Conservation (phyloP, 176 grass and related monocot genomes). For the Lolium perenne region DNA sequence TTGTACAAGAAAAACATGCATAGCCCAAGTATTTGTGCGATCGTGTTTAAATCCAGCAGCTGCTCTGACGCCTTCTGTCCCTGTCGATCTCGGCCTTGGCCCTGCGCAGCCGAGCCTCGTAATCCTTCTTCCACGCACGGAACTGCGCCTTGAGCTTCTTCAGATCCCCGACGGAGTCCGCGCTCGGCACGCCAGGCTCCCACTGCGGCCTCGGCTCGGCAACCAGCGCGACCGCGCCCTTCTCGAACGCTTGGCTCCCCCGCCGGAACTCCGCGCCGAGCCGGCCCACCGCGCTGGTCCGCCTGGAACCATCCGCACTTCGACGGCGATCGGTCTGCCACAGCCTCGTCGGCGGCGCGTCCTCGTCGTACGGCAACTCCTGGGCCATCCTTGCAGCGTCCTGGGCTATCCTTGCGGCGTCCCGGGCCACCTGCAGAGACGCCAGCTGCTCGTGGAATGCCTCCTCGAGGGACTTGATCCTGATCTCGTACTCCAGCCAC, state of each 20-base stretch:
- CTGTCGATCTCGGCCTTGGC: constrained; percentile 27
- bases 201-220: background rate
- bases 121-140: constrained; percentile 58
- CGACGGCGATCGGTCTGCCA: background rate
- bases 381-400: background rate
- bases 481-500: constrained; percentile 61
- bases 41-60: constrained; percentile 36
- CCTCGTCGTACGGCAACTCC: background rate
- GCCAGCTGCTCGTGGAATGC: constrained; percentile 49
- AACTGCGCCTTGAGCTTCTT: constrained; percentile 52
- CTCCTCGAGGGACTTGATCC: constrained; percentile 56
- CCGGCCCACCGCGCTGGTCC: background rate
- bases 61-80: constrained; percentile 23
- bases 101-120: constrained; percentile 41
- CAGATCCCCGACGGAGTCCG: constrained; percentile 25
- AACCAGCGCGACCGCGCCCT: background rate
- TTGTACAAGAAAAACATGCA: background rate
- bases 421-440: constrained; percentile 34
- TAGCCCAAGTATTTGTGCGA: background rate
- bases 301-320: background rate
- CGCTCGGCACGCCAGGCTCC: constrained; percentile 2
- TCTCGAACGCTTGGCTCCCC: constrained; percentile 43
- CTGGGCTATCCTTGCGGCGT: background rate
- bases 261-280: constrained; percentile 32
- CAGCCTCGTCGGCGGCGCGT: background rate